These are phyloP conservation scores for Salix viminalis DNA, from an alignment of 345 rosid species.

Conservation along the genomic window DNA sequence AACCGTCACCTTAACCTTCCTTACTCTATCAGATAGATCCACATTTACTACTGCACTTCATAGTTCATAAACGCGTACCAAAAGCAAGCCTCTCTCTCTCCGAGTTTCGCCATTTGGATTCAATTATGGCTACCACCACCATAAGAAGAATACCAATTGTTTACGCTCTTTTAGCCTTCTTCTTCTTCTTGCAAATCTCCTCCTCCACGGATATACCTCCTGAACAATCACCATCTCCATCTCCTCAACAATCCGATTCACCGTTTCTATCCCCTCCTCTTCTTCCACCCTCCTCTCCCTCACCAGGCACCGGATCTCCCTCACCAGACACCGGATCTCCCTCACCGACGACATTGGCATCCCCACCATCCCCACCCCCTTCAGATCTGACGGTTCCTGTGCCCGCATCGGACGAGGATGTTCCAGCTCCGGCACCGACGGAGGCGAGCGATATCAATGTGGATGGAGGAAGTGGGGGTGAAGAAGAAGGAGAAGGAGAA, in stretches of 20 bases:
- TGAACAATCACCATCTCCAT: conserved; percentile 8
- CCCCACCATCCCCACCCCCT: conserved; percentile 23
- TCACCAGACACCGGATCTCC: conserved; percentile 22
- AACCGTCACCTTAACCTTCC: background rate
- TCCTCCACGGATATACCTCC: conserved; percentile 16
- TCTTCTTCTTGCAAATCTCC: background rate
- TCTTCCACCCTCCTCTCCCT: conserved; percentile 24
- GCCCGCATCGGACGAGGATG: conserved; percentile 11
- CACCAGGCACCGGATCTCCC: background rate
- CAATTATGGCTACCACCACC: background rate
- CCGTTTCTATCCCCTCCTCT: conserved; percentile 10
- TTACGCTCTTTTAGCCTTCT: background rate
- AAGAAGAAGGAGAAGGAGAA: background rate
- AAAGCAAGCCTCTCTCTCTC: background rate
- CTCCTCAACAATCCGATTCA: background rate
- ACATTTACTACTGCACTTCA: background rate
- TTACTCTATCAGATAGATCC: background rate
- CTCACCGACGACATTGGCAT: conserved; percentile 1
- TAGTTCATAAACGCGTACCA: no score
- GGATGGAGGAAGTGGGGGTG: conserved; percentile 18
- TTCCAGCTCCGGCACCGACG: conserved; percentile 26
- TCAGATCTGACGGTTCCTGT: conserved; percentile 28
- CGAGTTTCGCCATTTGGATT: background rate
- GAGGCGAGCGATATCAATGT: conserved; percentile 28
- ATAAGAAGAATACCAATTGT: background rate